phyloP scores from a whole-genome alignment of 257 asterid genomes.

The Cruciata laevipes region DNA sequence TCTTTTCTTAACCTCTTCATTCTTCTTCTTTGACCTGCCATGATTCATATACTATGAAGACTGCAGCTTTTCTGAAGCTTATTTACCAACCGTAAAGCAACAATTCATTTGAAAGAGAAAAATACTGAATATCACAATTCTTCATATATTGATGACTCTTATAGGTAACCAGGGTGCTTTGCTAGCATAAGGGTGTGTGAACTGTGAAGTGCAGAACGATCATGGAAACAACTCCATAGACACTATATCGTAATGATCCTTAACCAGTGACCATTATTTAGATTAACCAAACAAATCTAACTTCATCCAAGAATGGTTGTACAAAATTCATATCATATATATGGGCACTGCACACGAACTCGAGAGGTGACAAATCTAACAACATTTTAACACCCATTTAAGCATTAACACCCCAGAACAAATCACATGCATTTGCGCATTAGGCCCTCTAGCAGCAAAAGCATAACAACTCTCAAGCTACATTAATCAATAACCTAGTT shows the following conservation, averaged over 20 bases:
- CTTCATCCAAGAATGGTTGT: neutral
- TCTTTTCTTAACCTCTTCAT: constrained; percentile 47
- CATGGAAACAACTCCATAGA: constrained; percentile 1
- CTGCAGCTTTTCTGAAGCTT: neutral
- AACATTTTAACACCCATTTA: neutral
- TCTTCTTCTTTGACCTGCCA: constrained; percentile 44
- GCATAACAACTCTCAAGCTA: neutral
- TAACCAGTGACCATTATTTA: neutral
- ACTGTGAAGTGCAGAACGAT: neutral
- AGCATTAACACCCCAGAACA: neutral
- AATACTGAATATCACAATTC: neutral
- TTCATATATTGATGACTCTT: neutral
- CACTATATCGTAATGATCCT: neutral
- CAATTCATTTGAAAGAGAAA: neutral
- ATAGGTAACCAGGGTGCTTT: neutral
- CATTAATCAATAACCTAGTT: neutral
- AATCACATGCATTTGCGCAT: neutral
- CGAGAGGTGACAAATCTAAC: neutral
- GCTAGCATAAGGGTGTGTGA: neutral
- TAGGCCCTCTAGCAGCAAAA: neutral
- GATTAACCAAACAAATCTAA: neutral
- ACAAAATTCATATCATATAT: neutral
- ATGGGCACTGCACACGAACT: neutral
- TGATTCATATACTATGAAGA: constrained; percentile 7
- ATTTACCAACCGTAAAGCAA: neutral